Evolutionary conservation across 495 filamentous ascomycete species (phyloP).

Genomic region (Daldinia loculata): DNA sequence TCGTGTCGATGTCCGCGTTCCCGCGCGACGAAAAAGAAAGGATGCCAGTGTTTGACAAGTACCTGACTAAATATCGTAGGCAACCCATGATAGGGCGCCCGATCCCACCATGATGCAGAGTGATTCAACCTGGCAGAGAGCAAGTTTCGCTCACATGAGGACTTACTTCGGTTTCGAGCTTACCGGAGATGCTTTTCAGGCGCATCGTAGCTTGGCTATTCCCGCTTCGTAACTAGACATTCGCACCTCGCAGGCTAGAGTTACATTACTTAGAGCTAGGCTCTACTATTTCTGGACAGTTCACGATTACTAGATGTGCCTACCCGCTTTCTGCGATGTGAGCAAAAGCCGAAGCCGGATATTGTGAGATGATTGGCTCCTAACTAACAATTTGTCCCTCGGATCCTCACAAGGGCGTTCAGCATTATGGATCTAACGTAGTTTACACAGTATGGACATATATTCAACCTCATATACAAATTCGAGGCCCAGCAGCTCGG

Average conservation of each 20-base stretch:
- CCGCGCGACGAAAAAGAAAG: conserved; percentile 38
- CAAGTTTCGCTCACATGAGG: conserved; percentile 26
- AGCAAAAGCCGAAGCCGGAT: conserved; percentile 27
- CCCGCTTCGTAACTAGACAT: conserved; percentile 16
- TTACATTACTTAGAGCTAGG: conserved; percentile 28
- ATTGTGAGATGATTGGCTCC: conserved; percentile 23
- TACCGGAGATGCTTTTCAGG: conserved; percentile 17
- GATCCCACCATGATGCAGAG: conserved; percentile 28
- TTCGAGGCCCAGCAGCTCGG: conserved; percentile 35
- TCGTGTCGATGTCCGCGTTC: conserved; percentile 33
- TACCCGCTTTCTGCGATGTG: conserved; percentile 29
- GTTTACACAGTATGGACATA: conserved; percentile 29
- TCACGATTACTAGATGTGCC: conserved; percentile 17
- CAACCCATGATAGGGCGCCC: conserved; percentile 24
- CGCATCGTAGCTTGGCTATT: conserved; percentile 26
- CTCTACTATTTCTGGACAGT: conserved; percentile 18
- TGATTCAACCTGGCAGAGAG: conserved; percentile 20
- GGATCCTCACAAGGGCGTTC: conserved; percentile 13
- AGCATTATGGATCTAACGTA: conserved; percentile 12
- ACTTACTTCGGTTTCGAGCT: conserved; percentile 22
- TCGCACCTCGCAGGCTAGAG: conserved; percentile 19
- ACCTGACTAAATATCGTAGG: conserved; percentile 39
- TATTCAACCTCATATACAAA: conserved; percentile 8
- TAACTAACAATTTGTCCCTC: conserved; percentile 8
- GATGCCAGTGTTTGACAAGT: conserved; percentile 34